These are phyloP conservation scores for Flaveria trinervia DNA, from an alignment of 129 eudicot genomes.

Conservation along the genomic window DNA sequence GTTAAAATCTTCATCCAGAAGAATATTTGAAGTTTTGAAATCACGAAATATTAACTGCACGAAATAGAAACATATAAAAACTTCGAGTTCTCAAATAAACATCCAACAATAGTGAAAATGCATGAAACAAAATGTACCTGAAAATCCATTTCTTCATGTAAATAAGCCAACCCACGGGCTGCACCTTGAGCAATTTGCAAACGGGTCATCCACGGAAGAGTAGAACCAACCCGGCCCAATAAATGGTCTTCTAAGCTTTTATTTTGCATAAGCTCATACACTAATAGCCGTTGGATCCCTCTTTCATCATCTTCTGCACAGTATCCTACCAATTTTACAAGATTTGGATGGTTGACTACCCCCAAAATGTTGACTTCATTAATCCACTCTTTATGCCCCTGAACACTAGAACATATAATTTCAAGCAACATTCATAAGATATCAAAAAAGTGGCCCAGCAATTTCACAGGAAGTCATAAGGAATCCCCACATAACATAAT, in stretches of 20 bases:
- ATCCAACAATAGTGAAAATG: slow-evolving; percentile 5
- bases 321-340: slow-evolving; percentile 85
- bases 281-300: slow-evolving; percentile 91
- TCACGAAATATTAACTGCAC: slow-evolving; percentile 87
- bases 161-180: slow-evolving; percentile 90
- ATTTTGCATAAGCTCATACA: slow-evolving; percentile 80
- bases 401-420: slow-evolving; percentile 72
- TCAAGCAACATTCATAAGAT: slow-evolving; percentile 32
- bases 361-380: slow-evolving; percentile 90
- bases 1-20: slow-evolving; percentile 80
- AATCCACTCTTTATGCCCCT: slow-evolving; percentile 99
- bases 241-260: slow-evolving; percentile 88
- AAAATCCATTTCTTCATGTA: slow-evolving; percentile 98
- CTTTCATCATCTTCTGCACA: slow-evolving; percentile 98
- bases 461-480: slow-evolving; percentile 19
- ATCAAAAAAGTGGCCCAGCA: slow-evolving; percentile 21
- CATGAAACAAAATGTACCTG: slow-evolving; percentile 49
- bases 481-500: slow-evolving; percentile 18
- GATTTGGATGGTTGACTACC: slow-evolving; percentile 88
- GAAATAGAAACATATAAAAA: slow-evolving; percentile 1
- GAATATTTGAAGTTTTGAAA: slow-evolving; percentile 79
- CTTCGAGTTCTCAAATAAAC: not conserved
- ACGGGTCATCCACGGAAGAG: slow-evolving; percentile 77
- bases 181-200: slow-evolving; percentile 89
- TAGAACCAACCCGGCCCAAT: slow-evolving; percentile 54